phyloP scores from a whole-genome alignment of 2,329 filamentous ascomycete species.

The Ophiostoma novo-ulmi region DNA sequence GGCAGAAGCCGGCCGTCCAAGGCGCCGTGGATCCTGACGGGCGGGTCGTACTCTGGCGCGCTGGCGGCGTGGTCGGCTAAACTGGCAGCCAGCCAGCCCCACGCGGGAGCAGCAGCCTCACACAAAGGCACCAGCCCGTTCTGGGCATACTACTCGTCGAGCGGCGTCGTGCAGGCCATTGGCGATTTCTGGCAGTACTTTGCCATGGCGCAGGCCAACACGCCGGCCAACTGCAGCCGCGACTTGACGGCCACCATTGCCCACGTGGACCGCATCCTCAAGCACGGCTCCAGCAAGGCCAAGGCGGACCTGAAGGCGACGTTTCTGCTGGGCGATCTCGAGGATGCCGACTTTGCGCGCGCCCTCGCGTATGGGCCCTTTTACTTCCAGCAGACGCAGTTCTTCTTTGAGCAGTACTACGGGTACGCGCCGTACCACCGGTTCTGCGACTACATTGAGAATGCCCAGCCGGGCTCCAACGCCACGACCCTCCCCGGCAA shows the following conservation, averaged over 20 bases:
- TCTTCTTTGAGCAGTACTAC: constrained; percentile 36
- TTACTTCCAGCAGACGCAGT: constrained; percentile 46
- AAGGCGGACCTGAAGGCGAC: constrained; percentile 44
- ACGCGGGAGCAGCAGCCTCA: background rate
- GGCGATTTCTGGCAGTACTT: constrained; percentile 53
- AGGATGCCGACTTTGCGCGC: constrained; percentile 44
- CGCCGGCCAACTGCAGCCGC: constrained; percentile 51
- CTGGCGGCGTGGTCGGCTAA: constrained; percentile 38
- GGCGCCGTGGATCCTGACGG: constrained; percentile 51
- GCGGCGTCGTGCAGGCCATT: constrained; percentile 50
- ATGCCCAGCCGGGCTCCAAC: background rate
- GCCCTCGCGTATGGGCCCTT: constrained; percentile 52
- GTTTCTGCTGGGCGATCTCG: constrained; percentile 44
- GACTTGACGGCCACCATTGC: constrained; percentile 47
- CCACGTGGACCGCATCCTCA: constrained; percentile 46
- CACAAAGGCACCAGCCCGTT: constrained; percentile 32
- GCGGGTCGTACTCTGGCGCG: constrained; percentile 53
- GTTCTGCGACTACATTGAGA: constrained; percentile 48
- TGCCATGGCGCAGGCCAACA: constrained; percentile 39
- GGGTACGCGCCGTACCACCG: constrained; percentile 39
- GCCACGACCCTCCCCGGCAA: constrained; percentile 41
- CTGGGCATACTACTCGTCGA: constrained; percentile 54
- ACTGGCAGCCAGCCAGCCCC: background rate
- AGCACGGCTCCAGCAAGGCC: constrained; percentile 36
- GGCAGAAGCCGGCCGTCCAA: constrained; percentile 41